Percentiles rank a stretch among this genome's conserved stretches.
Evolutionary conservation across 2,329 filamentous ascomycete genomes (phyloP).

Genomic region (Lasiodiplodia sp.): DNA sequence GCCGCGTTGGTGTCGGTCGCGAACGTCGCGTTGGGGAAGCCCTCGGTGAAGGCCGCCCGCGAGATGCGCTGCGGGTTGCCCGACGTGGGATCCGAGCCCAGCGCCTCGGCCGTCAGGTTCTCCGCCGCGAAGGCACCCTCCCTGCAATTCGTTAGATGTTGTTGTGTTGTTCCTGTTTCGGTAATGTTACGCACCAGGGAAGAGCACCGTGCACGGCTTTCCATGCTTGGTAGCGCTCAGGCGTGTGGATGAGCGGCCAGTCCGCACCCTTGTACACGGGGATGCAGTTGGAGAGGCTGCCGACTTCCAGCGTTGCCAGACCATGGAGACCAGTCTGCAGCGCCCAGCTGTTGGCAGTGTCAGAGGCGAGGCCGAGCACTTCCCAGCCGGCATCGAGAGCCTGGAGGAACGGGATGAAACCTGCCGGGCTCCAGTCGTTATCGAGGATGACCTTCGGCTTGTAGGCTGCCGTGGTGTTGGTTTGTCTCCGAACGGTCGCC

Average conservation of each 20-base stretch:
- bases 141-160: neutral
- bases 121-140: conserved; percentile 54
- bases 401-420: conserved; percentile 55
- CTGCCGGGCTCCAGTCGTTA: conserved; percentile 55
- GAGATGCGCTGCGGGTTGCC: conserved; percentile 53
- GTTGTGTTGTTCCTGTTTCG: neutral
- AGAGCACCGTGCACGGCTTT: conserved; percentile 53
- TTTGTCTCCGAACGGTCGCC: neutral
- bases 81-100: conserved; percentile 55
- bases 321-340: conserved; percentile 55
- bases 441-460: conserved; percentile 51
- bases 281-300: conserved; percentile 55
- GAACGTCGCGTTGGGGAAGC: conserved; percentile 55
- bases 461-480: neutral
- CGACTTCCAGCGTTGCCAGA: conserved; percentile 56
- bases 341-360: conserved; percentile 57
- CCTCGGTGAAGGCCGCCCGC: conserved; percentile 53
- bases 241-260: conserved; percentile 57
- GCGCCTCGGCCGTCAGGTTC: conserved; percentile 52
- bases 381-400: conserved; percentile 55
- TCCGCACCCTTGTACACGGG: conserved; percentile 57
- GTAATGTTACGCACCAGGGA: conserved; percentile 42
- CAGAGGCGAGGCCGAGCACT: conserved; percentile 51
- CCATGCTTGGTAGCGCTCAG: conserved; percentile 54
- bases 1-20: conserved; percentile 50